Evolutionary conservation across 345 rosid species (phyloP).

Genomic region (Excoecaria cochinchinensis): DNA sequence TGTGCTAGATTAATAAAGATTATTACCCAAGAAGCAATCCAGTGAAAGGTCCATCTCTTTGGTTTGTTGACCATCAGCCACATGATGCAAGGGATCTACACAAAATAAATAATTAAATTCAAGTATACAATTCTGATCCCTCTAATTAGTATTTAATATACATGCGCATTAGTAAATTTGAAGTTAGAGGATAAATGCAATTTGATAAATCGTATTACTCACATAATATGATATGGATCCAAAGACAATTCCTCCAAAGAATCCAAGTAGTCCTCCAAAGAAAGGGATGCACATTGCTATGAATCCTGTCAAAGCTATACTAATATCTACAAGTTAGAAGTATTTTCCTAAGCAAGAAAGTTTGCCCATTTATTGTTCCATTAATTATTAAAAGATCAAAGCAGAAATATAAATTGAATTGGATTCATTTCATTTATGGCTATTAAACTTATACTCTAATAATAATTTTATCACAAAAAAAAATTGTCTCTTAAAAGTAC

Average conservation of each 20-base stretch:
- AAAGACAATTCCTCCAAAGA: conserved; percentile 42
- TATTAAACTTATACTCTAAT: no score
- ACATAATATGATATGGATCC: conserved; percentile 56
- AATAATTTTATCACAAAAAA: no score
- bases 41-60: conserved; percentile 25
- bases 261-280: conserved; percentile 47
- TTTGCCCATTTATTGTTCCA: no score
- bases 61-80: conserved; percentile 48
- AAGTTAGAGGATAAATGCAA: neutral
- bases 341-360: neutral
- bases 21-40: conserved; percentile 34
- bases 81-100: conserved; percentile 56
- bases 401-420: neutral
- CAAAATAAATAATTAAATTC: neutral
- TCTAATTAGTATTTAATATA: no score
- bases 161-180: no score
- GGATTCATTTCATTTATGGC: neutral
- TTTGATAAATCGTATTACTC: conserved; percentile 17
- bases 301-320: conserved; percentile 45
- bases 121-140: no score
- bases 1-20: neutral
- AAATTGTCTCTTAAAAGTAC: no score
- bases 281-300: conserved; percentile 55
- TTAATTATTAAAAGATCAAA: neutral
- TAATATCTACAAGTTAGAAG: neutral